These are phyloP conservation scores for Trichoderma sp. DNA, from an alignment of 2,329 filamentous ascomycete genomes.

Conservation along the genomic window DNA sequence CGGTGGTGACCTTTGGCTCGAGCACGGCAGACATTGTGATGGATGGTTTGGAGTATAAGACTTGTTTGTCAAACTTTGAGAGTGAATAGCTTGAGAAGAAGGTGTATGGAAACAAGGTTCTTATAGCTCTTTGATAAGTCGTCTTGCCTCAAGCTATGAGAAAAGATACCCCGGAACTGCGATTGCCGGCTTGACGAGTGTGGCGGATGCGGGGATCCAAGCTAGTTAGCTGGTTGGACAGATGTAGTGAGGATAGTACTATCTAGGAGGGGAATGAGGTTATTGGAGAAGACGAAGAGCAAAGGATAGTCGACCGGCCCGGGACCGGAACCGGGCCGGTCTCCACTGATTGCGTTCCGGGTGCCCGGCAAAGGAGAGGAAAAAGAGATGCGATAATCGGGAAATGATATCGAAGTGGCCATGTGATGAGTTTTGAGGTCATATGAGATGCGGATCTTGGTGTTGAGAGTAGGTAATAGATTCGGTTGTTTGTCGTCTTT, in stretches of 20 bases:
- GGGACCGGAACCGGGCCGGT: constrained; percentile 19
- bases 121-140: constrained; percentile 27
- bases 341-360: constrained; percentile 12
- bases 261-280: background rate
- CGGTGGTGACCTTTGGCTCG: constrained; percentile 42
- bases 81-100: background rate
- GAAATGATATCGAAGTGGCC: background rate
- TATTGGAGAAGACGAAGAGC: background rate
- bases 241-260: too few species aligned
- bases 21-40: constrained; percentile 39
- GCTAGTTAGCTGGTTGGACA: background rate
- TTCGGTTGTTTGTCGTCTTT: too few species aligned
- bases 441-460: background rate
- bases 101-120: constrained; percentile 11
- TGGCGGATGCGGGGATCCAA: constrained; percentile 54
- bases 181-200: constrained; percentile 31
- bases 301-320: constrained; percentile 7
- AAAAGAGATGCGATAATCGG: background rate
- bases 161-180: constrained; percentile 69
- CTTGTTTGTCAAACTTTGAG: background rate
- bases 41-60: background rate
- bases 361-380: background rate
- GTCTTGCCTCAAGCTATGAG: constrained; percentile 1
- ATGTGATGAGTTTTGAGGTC: background rate
- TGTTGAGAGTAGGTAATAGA: constrained; percentile 36